Conservation (phyloP, 805 yeast genomes). For the Ogataea henricii region DNA sequence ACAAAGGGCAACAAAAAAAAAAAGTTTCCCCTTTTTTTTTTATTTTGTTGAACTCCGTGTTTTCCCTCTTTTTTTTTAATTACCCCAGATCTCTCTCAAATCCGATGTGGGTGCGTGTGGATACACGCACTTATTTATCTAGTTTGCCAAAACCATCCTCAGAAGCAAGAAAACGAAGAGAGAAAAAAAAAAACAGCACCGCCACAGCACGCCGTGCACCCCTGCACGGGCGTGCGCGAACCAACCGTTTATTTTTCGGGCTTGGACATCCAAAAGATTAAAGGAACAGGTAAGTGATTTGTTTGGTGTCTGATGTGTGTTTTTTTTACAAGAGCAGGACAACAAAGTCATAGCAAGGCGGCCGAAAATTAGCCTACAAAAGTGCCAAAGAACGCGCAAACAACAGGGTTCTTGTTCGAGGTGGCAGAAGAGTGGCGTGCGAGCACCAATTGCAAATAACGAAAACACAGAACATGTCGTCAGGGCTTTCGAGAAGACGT, state of each 20-base stretch:
- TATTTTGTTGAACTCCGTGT: too few species aligned
- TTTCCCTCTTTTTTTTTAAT: too few species aligned
- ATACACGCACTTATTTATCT: background rate
- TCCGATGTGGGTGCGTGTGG: background rate
- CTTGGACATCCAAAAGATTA: slow-evolving; percentile 2
- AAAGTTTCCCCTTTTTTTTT: too few species aligned
- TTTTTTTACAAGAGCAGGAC: background rate
- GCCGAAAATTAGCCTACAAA: background rate
- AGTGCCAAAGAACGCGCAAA: background rate
- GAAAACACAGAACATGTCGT: slow-evolving; percentile 31
- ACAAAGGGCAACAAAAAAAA: too few species aligned
- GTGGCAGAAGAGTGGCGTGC: background rate
- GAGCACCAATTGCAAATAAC: background rate
- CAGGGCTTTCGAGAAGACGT: slow-evolving; percentile 78
- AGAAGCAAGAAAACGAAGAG: too few species aligned
- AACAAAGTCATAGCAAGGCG: background rate
- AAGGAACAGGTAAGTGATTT: slow-evolving; percentile 8
- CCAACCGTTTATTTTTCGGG: slow-evolving; percentile 5
- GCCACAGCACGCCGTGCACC: too few species aligned
- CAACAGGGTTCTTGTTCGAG: background rate
- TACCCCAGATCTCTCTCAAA: background rate
- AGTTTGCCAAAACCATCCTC: too few species aligned
- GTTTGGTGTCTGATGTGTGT: slow-evolving; percentile 1
- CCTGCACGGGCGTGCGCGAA: slow-evolving; percentile 5
- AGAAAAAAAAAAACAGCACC: too few species aligned